A percentile compares a stretch with the other conserved stretches of the same genome.
phyloP scores from a whole-genome alignment of 2,329 filamentous ascomycete species.

The Lachnellula subtilissima region DNA sequence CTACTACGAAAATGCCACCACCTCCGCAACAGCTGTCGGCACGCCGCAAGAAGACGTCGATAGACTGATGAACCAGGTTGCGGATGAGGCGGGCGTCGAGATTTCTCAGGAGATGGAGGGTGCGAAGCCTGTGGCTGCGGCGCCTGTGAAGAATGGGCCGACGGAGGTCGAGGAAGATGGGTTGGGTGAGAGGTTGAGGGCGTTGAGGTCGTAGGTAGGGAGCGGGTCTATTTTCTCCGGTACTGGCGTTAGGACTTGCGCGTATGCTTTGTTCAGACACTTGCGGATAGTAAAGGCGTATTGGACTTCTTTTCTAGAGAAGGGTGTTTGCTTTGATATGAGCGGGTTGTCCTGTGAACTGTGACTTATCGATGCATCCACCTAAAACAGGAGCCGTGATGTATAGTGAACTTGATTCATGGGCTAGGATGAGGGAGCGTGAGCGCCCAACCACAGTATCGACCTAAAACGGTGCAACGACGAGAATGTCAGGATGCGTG shows the following conservation, averaged over 20 bases:
- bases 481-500: too few species aligned
- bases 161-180: conserved; percentile 76
- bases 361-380: not conserved
- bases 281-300: not conserved
- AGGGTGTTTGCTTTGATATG: not conserved
- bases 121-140: conserved; percentile 53
- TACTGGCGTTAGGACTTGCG: not conserved
- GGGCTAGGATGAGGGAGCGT: too few species aligned
- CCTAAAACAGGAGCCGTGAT: too few species aligned
- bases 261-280: not conserved
- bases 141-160: conserved; percentile 56
- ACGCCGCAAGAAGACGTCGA: conserved; percentile 82
- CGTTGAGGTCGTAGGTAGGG: conserved; percentile 37
- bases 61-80: conserved; percentile 76
- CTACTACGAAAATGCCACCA: conserved; percentile 77
- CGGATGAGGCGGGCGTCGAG: conserved; percentile 83
- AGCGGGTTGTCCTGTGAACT: not conserved
- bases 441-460: too few species aligned
- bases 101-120: conserved; percentile 67
- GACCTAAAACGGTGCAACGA: too few species aligned
- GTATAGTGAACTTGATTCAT: too few species aligned
- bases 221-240: not conserved
- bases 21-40: conserved; percentile 68
- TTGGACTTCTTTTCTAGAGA: not conserved
- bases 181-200: conserved; percentile 54